A percentile compares a stretch with the other conserved stretches of the same genome.
Conservation (phyloP, 1,284 basidiomycete genomes). For the Lentinula novae-zelandiae region DNA sequence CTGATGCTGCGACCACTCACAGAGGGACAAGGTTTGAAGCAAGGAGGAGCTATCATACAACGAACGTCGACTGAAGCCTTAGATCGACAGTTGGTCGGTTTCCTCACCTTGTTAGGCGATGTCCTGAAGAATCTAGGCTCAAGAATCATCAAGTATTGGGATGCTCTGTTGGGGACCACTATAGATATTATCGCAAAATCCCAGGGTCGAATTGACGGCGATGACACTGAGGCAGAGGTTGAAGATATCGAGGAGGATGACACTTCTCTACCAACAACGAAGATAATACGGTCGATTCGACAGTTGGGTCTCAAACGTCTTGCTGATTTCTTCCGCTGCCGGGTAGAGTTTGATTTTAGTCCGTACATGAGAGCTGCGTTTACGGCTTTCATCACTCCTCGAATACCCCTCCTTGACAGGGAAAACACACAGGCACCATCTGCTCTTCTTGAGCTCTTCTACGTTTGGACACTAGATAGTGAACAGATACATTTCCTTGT, state of each 20-base stretch:
- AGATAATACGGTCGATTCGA: slow-evolving; percentile 61
- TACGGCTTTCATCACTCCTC: slow-evolving; percentile 75
- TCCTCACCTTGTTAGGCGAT: slow-evolving; percentile 80
- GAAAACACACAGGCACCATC: slow-evolving; percentile 96
- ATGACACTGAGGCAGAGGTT: slow-evolving; percentile 31
- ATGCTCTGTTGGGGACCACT: slow-evolving; percentile 63
- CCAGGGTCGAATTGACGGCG: slow-evolving; percentile 48
- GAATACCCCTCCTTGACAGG: slow-evolving; percentile 68
- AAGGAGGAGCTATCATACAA: slow-evolving; percentile 24
- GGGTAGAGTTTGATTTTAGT: slow-evolving; percentile 71
- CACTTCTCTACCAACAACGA: slow-evolving; percentile 33
- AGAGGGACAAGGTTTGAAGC: slow-evolving; percentile 26
- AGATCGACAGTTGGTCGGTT: slow-evolving; percentile 80
- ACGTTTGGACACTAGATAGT: slow-evolving; percentile 67
- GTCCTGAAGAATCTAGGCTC: slow-evolving; percentile 80
- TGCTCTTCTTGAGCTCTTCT: slow-evolving; percentile 84
- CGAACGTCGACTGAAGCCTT: slow-evolving; percentile 34
- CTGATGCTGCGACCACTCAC: slow-evolving; percentile 86
- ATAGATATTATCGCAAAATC: slow-evolving; percentile 65
- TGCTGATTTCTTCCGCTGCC: slow-evolving; percentile 82
- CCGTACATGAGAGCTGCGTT: slow-evolving; percentile 73
- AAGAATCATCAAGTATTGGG: slow-evolving; percentile 68
- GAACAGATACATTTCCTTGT: slow-evolving; percentile 66
- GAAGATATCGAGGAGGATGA: slow-evolving; percentile 34
- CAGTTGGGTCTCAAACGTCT: slow-evolving; percentile 86